These are phyloP conservation scores for Lycium barbarum DNA, from an alignment of 257 asterid genomes.

Conservation along the genomic window DNA sequence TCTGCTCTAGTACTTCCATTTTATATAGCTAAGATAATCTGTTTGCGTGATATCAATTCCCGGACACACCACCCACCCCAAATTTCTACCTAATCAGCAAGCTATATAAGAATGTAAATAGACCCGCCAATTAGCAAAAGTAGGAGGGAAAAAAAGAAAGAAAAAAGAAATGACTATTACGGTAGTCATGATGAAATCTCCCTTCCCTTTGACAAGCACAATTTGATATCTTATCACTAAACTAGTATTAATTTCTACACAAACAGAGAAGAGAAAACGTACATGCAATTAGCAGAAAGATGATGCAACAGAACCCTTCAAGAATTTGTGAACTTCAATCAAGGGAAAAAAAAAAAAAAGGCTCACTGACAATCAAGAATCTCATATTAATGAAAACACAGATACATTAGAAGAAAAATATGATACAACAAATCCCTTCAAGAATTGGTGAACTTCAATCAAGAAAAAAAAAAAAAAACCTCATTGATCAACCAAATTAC, in stretches of 20 bases:
- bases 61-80: too few species aligned
- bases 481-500: not conserved
- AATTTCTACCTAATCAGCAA: not conserved
- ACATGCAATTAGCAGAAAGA: too few species aligned
- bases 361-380: not conserved
- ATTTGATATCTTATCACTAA: not conserved
- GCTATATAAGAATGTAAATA: not conserved
- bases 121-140: not conserved
- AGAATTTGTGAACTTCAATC: not conserved
- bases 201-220: not conserved
- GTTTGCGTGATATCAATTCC: too few species aligned
- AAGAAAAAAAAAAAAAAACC: not conserved
- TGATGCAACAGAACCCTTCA: not conserved
- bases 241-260: not conserved
- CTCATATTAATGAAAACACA: not conserved
- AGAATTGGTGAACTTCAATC: not conserved
- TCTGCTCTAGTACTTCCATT: not conserved
- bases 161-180: not conserved
- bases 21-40: not conserved
- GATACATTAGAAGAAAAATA: conserved; percentile 5
- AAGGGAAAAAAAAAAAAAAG: not conserved
- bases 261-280: too few species aligned
- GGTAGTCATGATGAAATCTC: not conserved
- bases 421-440: not conserved
- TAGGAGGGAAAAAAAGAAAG: not conserved